Conservation (phyloP, 1,284 basidiomycete genomes). For the Irpex sp. region DNA sequence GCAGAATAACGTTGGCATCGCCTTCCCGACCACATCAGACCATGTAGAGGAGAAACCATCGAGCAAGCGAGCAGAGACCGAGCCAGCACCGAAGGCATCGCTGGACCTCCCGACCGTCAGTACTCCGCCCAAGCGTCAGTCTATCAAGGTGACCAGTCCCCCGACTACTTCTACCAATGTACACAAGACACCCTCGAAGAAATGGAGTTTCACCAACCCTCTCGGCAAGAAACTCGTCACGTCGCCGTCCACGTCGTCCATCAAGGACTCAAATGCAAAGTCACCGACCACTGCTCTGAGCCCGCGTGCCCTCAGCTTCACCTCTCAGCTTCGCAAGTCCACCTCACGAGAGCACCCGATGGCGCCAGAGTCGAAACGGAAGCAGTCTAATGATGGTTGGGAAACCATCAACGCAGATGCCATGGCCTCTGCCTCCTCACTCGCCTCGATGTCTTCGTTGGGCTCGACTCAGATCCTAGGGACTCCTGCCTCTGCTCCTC, state of each 20-base stretch:
- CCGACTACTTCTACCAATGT: conserved; percentile 14
- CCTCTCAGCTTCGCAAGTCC: conserved; percentile 61
- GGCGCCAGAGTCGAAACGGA: conserved; percentile 34
- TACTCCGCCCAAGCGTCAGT: conserved; percentile 27
- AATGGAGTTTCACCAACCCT: conserved; percentile 93
- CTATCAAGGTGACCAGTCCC: conserved; percentile 31
- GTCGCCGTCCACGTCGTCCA: conserved; percentile 59
- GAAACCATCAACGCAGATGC: conserved; percentile 66
- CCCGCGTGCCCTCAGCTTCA: conserved; percentile 60
- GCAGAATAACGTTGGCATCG: conserved; percentile 44
- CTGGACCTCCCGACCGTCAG: conserved; percentile 48
- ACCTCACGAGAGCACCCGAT: conserved; percentile 59
- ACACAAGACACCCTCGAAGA: conserved; percentile 80
- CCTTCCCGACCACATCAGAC: conserved; percentile 30
- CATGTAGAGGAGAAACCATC: conserved; percentile 20
- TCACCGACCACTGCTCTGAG: conserved; percentile 53
- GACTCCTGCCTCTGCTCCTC: conserved; percentile 26
- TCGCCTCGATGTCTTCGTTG: conserved; percentile 68
- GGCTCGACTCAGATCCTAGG: conserved; percentile 55
- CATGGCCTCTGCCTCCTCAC: conserved; percentile 70
- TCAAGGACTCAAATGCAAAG: conserved; percentile 39
- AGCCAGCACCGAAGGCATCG: conserved; percentile 42
- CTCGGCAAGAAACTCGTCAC: conserved; percentile 78
- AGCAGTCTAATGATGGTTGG: conserved; percentile 49
- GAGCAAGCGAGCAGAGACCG: conserved; percentile 30